These are phyloP conservation scores for Fraxinus dipetala DNA, from an alignment of 305 asterid species.

Conservation along the genomic window DNA sequence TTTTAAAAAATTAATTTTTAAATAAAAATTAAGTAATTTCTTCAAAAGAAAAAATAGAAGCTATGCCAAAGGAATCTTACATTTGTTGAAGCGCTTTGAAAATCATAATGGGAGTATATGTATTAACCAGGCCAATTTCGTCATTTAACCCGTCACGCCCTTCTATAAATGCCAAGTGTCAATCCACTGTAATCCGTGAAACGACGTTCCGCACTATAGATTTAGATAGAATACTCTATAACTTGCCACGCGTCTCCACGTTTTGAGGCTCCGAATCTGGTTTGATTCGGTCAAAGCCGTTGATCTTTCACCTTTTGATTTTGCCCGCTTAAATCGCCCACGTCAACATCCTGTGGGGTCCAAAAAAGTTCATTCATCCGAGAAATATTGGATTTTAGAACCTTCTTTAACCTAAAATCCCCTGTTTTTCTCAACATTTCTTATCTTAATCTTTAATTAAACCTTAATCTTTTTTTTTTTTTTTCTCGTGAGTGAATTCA, in stretches of 20 bases:
- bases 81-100: too few species aligned
- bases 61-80: not conserved
- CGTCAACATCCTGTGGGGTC: constrained; percentile 9
- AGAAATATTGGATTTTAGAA: not conserved
- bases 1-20: too few species aligned
- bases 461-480: not conserved
- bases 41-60: too few species aligned
- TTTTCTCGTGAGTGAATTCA: constrained; percentile 18
- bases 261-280: not conserved
- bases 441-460: constrained; percentile 28
- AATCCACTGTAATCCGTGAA: not conserved
- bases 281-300: not conserved
- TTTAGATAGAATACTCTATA: not conserved
- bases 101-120: not conserved
- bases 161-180: not conserved
- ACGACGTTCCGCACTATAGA: not conserved
- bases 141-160: not conserved
- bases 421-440: constrained; percentile 11
- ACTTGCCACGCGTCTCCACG: not conserved
- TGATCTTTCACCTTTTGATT: constrained; percentile 30
- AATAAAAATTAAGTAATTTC: too few species aligned
- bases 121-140: not conserved
- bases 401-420: constrained; percentile 17
- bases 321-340: constrained; percentile 29
- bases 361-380: constrained; percentile 1